Percentiles rank a stretch among this genome's conserved stretches.
Evolutionary conservation across 176 grass and related monocot genomes (phyloP).

Genomic region (Paspalum vaginatum): DNA sequence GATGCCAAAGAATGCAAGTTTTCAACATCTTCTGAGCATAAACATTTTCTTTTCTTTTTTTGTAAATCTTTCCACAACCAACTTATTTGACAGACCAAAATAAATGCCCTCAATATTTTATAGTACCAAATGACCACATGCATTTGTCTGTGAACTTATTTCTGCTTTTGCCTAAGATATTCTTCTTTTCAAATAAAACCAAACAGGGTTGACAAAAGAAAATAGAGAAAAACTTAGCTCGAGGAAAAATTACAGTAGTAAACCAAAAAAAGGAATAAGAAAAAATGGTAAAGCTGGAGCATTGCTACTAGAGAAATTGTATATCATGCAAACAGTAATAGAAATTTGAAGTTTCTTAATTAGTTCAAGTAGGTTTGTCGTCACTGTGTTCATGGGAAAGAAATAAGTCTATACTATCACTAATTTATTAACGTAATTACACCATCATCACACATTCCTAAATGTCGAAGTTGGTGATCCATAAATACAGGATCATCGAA

Average conservation of each 20-base stretch:
- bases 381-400: background rate
- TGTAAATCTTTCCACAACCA: background rate
- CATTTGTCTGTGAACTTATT: background rate
- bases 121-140: background rate
- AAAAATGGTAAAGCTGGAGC: background rate
- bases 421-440: background rate
- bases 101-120: background rate
- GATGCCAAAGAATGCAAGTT: constrained; percentile 1
- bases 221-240: background rate
- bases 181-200: background rate
- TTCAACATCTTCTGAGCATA: background rate
- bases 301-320: constrained; percentile 6
- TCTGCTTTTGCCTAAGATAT: background rate
- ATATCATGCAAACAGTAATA: constrained; percentile 23
- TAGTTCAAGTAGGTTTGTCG: background rate
- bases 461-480: background rate
- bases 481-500: background rate
- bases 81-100: background rate
- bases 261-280: background rate
- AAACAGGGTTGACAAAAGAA: background rate
- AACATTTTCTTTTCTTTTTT: background rate
- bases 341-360: constrained; percentile 2
- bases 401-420: background rate
- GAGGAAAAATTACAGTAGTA: background rate
- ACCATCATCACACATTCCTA: background rate